Conservation (phyloP, 345 rosid species). For the Hirschfeldia incana region DNA sequence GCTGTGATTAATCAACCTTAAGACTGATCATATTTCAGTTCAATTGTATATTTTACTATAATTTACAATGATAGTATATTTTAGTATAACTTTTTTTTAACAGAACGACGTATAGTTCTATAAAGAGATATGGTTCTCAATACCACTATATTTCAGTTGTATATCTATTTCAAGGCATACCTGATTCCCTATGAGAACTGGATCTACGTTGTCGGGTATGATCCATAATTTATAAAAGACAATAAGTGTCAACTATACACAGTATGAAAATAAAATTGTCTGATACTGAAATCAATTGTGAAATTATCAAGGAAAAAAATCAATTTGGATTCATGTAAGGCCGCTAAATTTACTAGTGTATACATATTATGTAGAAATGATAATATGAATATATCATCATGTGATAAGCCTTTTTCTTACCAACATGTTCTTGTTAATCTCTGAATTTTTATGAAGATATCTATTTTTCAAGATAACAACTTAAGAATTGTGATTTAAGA, state of each 20-base stretch:
- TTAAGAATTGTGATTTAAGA: not conserved
- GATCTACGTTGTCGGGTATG: not conserved
- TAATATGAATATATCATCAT: not conserved
- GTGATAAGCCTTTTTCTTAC: not conserved
- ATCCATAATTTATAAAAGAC: not conserved
- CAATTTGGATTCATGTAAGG: too few relatives aligned
- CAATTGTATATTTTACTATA: not conserved
- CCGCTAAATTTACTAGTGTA: too few relatives aligned
- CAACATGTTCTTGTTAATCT: not conserved
- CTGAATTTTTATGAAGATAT: not conserved
- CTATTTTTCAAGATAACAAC: not conserved
- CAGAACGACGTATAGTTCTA: not conserved
- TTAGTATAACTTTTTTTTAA: too few relatives aligned
- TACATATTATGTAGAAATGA: too few relatives aligned
- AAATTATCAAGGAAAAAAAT: not conserved
- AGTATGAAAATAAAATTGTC: too few relatives aligned
- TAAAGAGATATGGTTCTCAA: not conserved
- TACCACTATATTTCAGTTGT: not conserved
- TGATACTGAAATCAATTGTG: too few relatives aligned
- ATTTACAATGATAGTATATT: too few relatives aligned
- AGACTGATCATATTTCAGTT: not conserved
- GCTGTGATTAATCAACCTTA: not conserved
- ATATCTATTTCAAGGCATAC: not conserved
- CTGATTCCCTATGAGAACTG: not conserved
- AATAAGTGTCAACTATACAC: not conserved